These are phyloP conservation scores for Mucor mucedo DNA, from an alignment of 371 early-diverging fungal genomes.

Conservation along the genomic window DNA sequence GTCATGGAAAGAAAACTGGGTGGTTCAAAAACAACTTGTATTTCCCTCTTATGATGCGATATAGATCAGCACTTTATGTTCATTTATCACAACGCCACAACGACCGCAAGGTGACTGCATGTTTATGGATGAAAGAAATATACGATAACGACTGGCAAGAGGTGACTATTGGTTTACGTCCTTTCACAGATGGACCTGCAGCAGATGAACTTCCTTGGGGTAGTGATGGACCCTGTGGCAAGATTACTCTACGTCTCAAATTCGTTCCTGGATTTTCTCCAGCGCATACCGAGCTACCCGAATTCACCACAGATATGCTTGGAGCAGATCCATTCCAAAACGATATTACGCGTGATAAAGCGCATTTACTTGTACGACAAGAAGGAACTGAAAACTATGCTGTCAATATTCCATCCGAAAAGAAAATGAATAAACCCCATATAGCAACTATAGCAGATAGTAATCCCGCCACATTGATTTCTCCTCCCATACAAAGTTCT, in stretches of 20 bases:
- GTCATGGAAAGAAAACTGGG: conserved; percentile 10
- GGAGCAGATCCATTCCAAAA: conserved; percentile 45
- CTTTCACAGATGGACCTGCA: conserved; percentile 5
- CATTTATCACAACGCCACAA: conserved; percentile 27
- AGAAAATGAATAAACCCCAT: background rate
- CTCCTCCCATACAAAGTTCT: too few relatives aligned
- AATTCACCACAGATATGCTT: conserved; percentile 36
- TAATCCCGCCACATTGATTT: background rate
- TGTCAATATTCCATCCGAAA: background rate
- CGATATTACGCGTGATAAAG: conserved; percentile 21
- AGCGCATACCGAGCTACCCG: conserved; percentile 32
- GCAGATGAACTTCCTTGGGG: conserved; percentile 38
- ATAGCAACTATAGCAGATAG: background rate
- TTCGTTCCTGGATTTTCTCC: conserved; percentile 41
- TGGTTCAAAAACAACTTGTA: conserved; percentile 32
- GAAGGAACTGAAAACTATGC: conserved; percentile 16
- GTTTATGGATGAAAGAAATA: conserved; percentile 35
- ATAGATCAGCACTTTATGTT: conserved; percentile 36
- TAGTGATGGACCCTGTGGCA: conserved; percentile 22
- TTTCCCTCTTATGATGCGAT: conserved; percentile 42
- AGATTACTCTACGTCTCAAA: conserved; percentile 26
- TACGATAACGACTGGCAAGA: conserved; percentile 35
- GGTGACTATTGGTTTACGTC: conserved; percentile 27
- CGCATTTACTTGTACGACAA: conserved; percentile 27
- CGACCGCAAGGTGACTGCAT: conserved; percentile 23